These are phyloP conservation scores for Brachypodium distachyon DNA, from an alignment of 202 grass and related monocot genomes.

Conservation along the genomic window DNA sequence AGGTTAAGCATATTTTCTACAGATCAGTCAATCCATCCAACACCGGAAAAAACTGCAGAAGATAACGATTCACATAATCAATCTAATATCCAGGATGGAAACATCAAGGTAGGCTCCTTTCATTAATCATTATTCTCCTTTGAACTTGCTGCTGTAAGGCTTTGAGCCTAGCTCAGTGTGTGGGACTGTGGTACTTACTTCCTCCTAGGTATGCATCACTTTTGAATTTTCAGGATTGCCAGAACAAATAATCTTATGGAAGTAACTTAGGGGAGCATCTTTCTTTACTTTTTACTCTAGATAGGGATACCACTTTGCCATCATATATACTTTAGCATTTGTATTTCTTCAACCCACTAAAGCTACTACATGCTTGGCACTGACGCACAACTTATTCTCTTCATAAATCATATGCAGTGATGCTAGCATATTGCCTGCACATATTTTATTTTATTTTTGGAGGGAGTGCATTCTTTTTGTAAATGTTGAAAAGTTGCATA, in stretches of 20 bases:
- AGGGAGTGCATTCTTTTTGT: slow-evolving; percentile 4
- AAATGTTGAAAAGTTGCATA: background rate
- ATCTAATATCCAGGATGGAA: slow-evolving; percentile 13
- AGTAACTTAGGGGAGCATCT: background rate
- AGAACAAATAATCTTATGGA: slow-evolving; percentile 11
- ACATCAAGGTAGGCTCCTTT: slow-evolving; percentile 23
- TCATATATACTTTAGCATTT: background rate
- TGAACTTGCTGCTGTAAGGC: background rate
- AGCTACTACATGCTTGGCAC: background rate
- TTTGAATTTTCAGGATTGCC: background rate
- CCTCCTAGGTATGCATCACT: background rate
- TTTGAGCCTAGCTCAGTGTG: background rate
- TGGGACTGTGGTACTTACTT: background rate
- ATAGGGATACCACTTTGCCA: background rate
- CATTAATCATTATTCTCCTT: background rate
- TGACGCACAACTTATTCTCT: background rate
- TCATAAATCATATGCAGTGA: background rate
- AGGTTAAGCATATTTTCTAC: slow-evolving; percentile 23
- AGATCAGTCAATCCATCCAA: slow-evolving; percentile 22
- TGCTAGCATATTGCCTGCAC: background rate
- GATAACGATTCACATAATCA: slow-evolving; percentile 11
- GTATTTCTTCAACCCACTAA: background rate
- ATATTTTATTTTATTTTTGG: too few relatives aligned
- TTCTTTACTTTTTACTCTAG: background rate
- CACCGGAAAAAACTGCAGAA: slow-evolving; percentile 18